A percentile compares a stretch with the other conserved stretches of the same genome.
phyloP scores from a whole-genome alignment of 805 yeast genomes.

The Komagataella populi region DNA sequence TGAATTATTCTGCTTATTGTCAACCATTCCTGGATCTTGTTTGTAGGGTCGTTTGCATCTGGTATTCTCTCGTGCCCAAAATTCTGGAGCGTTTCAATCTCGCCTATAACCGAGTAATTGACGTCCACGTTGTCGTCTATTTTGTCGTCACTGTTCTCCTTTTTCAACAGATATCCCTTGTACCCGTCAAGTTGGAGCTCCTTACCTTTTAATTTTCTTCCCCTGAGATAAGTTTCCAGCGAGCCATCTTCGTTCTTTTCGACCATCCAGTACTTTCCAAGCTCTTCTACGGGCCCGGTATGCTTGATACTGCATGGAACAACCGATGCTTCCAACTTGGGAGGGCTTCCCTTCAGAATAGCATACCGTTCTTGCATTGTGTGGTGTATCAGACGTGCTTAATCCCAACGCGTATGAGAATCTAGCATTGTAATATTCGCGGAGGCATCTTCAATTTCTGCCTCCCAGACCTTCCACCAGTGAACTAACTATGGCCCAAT shows the following conservation, averaged over 20 bases:
- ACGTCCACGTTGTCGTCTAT: conserved; percentile 2
- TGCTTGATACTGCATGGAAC: conserved; percentile 14
- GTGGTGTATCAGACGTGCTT: conserved; percentile 8
- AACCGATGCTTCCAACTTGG: conserved; percentile 7
- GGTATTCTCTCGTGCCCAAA: conserved; percentile 11
- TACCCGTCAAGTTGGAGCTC: conserved; percentile 2
- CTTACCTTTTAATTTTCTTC: conserved; percentile 8
- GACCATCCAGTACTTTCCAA: conserved; percentile 8
- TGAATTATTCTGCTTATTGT: conserved; percentile 8
- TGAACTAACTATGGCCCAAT: conserved; percentile 12
- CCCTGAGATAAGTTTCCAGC: conserved; percentile 9
- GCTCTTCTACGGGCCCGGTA: conserved; percentile 8
- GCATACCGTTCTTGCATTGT: conserved; percentile 10
- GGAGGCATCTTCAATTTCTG: conserved; percentile 7
- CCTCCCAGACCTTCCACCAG: conserved; percentile 5
- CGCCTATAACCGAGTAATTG: conserved; percentile 5
- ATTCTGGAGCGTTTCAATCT: conserved; percentile 6
- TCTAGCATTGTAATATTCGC: not conserved
- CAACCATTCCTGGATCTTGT: conserved; percentile 11
- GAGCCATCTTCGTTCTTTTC: conserved; percentile 1
- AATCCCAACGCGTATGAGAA: not conserved
- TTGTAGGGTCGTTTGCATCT: conserved; percentile 7
- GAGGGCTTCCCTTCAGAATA: not conserved
- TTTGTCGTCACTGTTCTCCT: conserved; percentile 2
- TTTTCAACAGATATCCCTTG: conserved; percentile 4